Evolutionary conservation across 495 filamentous ascomycete genomes (phyloP), one percentile per base, ranked within the genome.

Genomic region (Podospora pseudocomata): DNA sequence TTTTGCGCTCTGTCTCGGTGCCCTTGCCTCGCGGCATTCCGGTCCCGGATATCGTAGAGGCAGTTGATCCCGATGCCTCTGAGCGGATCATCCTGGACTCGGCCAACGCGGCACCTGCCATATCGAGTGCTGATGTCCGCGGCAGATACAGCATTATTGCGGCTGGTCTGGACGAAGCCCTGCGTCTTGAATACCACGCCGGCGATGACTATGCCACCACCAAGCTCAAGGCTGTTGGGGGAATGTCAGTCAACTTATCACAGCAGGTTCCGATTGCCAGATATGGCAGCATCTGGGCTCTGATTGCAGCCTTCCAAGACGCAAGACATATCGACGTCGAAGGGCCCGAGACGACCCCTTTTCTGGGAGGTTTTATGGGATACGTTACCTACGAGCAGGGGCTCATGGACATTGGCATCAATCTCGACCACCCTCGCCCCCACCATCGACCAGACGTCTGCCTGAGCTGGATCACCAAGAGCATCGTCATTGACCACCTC

Each of bases 371-470:
- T 0, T 88, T 97, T 61, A 86, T 97, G 77, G 95, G 95, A 0
- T 97, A 90, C 73, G 90, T 93, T 59, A 92, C 91, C 1, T 97
- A 97, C 69, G 94, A 99, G 74, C 84, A 93, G 61, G 92, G 93
- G 0, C 81, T 97, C 0, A 75, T 84, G 27, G 83, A 84, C 3
- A 87, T 92, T 32, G 81, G 78, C 39, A 79, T 92, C 26, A 64
- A 74, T 0, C 73, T 65, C 20, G 63, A 66, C 18, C 69, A 73
- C n/a, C 70, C 69, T 28, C 74, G 68, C n/a, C 55, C 44, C n/a
- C 80, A 83, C n/a, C 72, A 80, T 65, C 82, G 84, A 0, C 88
- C 92, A 0, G 94, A 97, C 77, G 80, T 94, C 53, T 91, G 85
- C 73, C 84, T 97, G 26, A 81, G 86, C 20, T 95, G 92, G 85